Evolutionary conservation across 2,329 filamentous ascomycete genomes (phyloP), one percentile per base, ranked within the genome.

Genomic region (Alternaria arbusti): DNA sequence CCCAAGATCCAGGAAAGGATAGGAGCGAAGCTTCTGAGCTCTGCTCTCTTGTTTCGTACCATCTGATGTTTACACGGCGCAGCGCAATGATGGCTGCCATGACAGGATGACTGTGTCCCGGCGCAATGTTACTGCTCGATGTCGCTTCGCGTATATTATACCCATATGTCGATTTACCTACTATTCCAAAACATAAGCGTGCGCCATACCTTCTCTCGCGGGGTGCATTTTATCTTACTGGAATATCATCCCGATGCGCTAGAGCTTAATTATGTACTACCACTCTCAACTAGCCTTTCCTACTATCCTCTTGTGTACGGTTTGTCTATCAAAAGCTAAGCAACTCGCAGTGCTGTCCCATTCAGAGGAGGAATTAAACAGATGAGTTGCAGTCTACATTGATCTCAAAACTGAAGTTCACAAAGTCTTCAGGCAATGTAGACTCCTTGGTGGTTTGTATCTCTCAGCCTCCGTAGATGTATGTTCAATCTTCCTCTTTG

Each of bases 1-100:
- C 46, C 82, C 83, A 5, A 67, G 65, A 26, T 26, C 64, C 6
- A 17, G 11, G 30, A 55, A 47, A 40, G 50, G 26, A 59, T 40
- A 40, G n/a, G 36, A 40, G 36, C 36, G 36, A 40, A 40, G n/a
- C n/a, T 40, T 17, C 5, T 40, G 36, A 40, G 36, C 36, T 40
- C 1, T 40, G 15, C 0, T 40, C 36, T 40, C 36, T 17, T 3
- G 32, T 17, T 3, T 17, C 15, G n/a, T 40, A 40, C 9, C 36
- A 40, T 40, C 36, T 40, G 36, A 17, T 40, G 36, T 40, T 40
- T 40, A 40, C 36, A 40, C 36, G 36, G 36, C 36, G 36, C 36
- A 40, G 15, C 9, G 36, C n/a, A 40, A 40, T 40, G n/a, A 40
- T 40, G n/a, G 36, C 36, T 40, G 36, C n/a, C 36, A 40, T 40